Evolutionary conservation across 202 grass and related monocot species (phyloP).

Genomic region (Setaria viridis): DNA sequence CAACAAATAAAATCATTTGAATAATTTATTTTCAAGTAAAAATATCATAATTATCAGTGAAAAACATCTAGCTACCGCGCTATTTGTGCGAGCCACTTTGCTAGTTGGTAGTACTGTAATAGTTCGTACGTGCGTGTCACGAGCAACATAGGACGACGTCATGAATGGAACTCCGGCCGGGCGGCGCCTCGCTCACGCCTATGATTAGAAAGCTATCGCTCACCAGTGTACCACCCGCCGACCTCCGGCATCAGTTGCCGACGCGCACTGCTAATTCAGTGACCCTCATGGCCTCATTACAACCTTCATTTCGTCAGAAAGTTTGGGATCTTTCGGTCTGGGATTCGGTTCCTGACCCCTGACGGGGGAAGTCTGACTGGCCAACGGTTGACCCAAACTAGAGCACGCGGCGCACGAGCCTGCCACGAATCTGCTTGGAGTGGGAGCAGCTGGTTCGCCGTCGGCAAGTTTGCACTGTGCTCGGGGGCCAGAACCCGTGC

Average conservation of each 20-base stretch:
- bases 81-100: no score
- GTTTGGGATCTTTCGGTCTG: not conserved
- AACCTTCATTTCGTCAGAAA: no score
- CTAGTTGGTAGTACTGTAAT: no score
- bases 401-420: not conserved
- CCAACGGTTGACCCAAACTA: not conserved
- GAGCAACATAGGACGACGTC: not conserved
- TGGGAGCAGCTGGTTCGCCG: no score
- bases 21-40: no score
- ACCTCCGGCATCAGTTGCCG: conserved; percentile 9
- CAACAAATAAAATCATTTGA: no score
- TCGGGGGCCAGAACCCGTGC: no score
- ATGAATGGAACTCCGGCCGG: not conserved
- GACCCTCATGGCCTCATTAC: no score
- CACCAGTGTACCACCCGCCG: not conserved
- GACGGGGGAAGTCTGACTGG: not conserved
- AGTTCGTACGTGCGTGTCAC: not conserved
- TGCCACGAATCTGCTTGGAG: no score
- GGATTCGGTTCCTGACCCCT: not conserved
- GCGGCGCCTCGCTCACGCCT: not conserved
- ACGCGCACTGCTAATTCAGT: not conserved
- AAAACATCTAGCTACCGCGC: no score
- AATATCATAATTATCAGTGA: no score
- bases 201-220: not conserved
- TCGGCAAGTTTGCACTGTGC: no score